Evolutionary conservation across 2,329 filamentous ascomycete species (phyloP).

Genomic region (Xylariales sp.): DNA sequence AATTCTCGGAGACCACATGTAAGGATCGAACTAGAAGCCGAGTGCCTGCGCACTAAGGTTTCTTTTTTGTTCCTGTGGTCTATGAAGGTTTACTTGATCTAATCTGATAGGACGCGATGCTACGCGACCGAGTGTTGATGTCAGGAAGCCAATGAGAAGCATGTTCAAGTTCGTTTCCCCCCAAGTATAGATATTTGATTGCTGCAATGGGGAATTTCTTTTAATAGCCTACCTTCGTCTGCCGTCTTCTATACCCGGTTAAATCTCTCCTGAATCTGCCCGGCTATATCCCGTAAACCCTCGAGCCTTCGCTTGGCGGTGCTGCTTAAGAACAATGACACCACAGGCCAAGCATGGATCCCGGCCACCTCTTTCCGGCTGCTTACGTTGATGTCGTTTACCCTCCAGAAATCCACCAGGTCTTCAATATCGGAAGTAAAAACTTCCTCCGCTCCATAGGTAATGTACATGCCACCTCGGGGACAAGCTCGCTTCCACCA

Average conservation of each 20-base stretch:
- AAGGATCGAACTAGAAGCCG: slow-evolving; percentile 41
- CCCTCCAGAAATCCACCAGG: slow-evolving; percentile 51
- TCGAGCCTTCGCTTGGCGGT: slow-evolving; percentile 44
- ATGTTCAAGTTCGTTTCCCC: too few species aligned
- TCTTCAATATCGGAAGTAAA: slow-evolving; percentile 66
- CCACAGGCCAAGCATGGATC: slow-evolving; percentile 82
- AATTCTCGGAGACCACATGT: slow-evolving; percentile 30
- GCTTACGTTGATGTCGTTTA: slow-evolving; percentile 49
- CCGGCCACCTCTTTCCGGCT: slow-evolving; percentile 58
- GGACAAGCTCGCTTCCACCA: slow-evolving; percentile 68
- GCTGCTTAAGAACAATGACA: slow-evolving; percentile 51
- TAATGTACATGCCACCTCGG: slow-evolving; percentile 61
- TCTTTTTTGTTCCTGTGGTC: slow-evolving; percentile 30
- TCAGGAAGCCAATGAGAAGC: too few species aligned
- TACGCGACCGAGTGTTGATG: slow-evolving; percentile 2
- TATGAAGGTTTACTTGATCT: slow-evolving; percentile 58
- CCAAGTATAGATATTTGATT: too few species aligned
- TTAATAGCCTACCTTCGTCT: too few species aligned
- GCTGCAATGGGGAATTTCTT: neutral
- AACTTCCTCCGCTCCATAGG: slow-evolving; percentile 74
- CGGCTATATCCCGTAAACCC: slow-evolving; percentile 41
- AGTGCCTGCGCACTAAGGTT: slow-evolving; percentile 42
- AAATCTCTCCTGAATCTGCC: slow-evolving; percentile 29
- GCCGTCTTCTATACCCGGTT: too few species aligned
- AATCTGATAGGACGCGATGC: slow-evolving; percentile 48